Conservation (phyloP, 495 filamentous ascomycete species). For the Amniculicola lignicola region DNA sequence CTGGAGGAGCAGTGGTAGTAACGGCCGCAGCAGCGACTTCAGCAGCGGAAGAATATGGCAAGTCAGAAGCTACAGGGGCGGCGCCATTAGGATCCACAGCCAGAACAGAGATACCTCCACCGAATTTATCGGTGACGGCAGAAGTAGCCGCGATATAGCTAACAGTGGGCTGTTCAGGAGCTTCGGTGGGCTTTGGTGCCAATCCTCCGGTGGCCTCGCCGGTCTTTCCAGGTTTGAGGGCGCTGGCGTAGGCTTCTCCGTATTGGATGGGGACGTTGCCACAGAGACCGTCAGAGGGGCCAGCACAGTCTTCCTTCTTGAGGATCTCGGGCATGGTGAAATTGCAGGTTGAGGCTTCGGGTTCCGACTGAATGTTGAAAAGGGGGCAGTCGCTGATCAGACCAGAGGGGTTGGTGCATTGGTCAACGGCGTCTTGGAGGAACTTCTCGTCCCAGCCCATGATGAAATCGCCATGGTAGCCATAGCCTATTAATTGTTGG, state of each 20-base stretch:
- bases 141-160: slow-evolving; percentile 25
- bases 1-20: background rate
- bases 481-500: slow-evolving; percentile 53
- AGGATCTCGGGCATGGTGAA: slow-evolving; percentile 44
- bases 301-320: slow-evolving; percentile 39
- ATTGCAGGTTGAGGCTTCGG: slow-evolving; percentile 42
- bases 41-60: background rate
- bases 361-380: slow-evolving; percentile 55
- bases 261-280: slow-evolving; percentile 51
- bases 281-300: slow-evolving; percentile 47
- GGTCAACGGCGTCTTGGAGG: slow-evolving; percentile 57
- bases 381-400: slow-evolving; percentile 54
- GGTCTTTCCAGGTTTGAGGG: slow-evolving; percentile 4
- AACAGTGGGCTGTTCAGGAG: slow-evolving; percentile 16
- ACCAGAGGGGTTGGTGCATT: slow-evolving; percentile 51
- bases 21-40: background rate
- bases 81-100: slow-evolving; percentile 3
- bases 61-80: too few relatives aligned
- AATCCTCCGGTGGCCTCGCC: slow-evolving; percentile 1
- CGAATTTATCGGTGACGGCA: slow-evolving; percentile 28
- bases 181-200: background rate
- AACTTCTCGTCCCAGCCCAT: slow-evolving; percentile 68
- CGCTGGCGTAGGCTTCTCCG: slow-evolving; percentile 52
- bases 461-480: slow-evolving; percentile 86
- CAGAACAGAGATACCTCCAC: slow-evolving; percentile 20